These are phyloP conservation scores for Puccinia brachypodii DNA, from an alignment of 1,284 basidiomycete genomes.

Conservation along the genomic window DNA sequence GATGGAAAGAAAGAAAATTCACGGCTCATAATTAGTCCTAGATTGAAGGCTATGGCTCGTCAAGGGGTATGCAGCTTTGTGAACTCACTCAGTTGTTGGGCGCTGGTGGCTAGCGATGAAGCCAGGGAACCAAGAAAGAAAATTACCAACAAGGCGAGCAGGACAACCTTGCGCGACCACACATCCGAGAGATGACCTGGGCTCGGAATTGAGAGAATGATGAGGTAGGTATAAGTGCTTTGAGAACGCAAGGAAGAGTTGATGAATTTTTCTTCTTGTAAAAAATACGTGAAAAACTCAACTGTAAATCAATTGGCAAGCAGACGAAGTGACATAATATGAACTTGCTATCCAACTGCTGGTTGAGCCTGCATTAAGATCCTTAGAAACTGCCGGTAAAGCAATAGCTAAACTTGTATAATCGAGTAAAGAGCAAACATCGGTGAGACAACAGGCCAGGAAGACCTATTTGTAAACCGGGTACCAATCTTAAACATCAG, in stretches of 20 bases:
- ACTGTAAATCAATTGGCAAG: neutral
- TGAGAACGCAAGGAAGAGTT: neutral
- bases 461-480: neutral
- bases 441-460: neutral
- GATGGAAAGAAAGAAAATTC: slow-evolving; percentile 51
- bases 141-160: neutral
- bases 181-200: neutral
- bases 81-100: neutral
- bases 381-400: neutral
- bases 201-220: neutral
- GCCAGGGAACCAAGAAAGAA: neutral
- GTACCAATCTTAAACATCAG: too few species aligned
- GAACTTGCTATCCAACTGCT: neutral
- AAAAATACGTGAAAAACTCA: neutral
- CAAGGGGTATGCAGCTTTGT: neutral
- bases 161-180: neutral
- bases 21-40: neutral
- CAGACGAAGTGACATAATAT: neutral
- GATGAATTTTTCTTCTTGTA: neutral
- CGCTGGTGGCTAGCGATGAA: neutral
- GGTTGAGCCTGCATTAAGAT: neutral
- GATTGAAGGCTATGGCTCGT: too few species aligned
- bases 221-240: neutral
- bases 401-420: neutral
- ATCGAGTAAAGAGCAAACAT: neutral